phyloP scores from a whole-genome alignment of 192 early-diverging fungal species.

The Coemansia sp. region DNA sequence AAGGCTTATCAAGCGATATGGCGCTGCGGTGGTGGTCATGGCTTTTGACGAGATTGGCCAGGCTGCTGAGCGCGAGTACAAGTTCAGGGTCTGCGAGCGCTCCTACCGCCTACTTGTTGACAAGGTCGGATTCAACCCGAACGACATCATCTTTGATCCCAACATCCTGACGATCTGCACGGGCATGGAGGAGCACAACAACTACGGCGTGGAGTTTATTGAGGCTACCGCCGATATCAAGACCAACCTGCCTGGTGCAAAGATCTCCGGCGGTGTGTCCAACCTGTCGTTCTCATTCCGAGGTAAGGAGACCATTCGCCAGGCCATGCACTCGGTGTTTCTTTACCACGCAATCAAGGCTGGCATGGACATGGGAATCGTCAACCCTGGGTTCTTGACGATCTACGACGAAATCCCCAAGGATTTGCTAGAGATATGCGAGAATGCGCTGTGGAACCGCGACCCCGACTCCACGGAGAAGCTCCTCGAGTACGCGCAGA shows the following conservation, averaged over 20 bases:
- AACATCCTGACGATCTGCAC: conserved; percentile 97
- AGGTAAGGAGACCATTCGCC: conserved; percentile 87
- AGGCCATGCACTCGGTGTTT: conserved; percentile 97
- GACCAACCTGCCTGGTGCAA: conserved; percentile 78
- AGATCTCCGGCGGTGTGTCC: conserved; percentile 95
- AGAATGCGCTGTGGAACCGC: conserved; percentile 90
- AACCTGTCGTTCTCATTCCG: conserved; percentile 98
- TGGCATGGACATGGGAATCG: conserved; percentile 98
- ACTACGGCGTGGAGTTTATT: conserved; percentile 94
- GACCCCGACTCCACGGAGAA: conserved; percentile 92
- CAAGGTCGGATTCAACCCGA: conserved; percentile 78
- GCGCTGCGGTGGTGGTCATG: conserved; percentile 96
- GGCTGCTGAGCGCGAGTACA: conserved; percentile 80
- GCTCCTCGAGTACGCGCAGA: conserved; percentile 86
- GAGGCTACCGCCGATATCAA: conserved; percentile 76
- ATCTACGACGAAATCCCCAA: conserved; percentile 96
- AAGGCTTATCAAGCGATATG: conserved; percentile 81
- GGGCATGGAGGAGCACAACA: conserved; percentile 97
- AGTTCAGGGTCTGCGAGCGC: conserved; percentile 86
- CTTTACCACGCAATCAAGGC: conserved; percentile 79
- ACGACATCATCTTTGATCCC: conserved; percentile 88
- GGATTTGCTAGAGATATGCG: conserved; percentile 89
- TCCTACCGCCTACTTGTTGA: conserved; percentile 88
- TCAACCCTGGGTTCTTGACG: conserved; percentile 94
- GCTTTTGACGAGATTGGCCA: conserved; percentile 96